A percentile compares a stretch with the other conserved stretches of the same genome.
Evolutionary conservation across 2,329 filamentous ascomycete genomes (phyloP).

Genomic region (Apiospora marii): DNA sequence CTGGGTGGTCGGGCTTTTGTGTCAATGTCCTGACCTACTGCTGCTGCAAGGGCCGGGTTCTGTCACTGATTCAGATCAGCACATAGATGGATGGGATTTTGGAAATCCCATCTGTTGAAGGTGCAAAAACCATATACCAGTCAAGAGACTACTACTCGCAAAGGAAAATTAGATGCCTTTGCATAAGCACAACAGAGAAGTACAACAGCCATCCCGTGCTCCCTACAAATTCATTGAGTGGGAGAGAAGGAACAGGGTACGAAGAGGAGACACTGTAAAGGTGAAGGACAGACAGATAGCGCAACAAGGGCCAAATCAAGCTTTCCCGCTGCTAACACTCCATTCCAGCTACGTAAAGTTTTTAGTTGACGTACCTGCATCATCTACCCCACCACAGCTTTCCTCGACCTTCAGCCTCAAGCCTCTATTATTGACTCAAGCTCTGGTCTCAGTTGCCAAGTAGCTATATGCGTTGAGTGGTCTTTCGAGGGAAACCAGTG

Average conservation of each 20-base stretch:
- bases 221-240: too few species aligned
- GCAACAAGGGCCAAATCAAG: background rate
- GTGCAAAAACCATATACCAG: background rate
- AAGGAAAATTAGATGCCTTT: background rate
- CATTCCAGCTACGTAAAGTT: background rate
- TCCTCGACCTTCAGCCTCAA: conserved; percentile 11
- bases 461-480: background rate
- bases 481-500: background rate
- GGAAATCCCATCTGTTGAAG: background rate
- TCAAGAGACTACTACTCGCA: background rate
- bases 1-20: background rate
- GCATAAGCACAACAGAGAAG: background rate
- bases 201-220: background rate
- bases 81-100: background rate
- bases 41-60: background rate
- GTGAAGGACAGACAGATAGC: background rate
- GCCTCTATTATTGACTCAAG: background rate
- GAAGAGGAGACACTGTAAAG: background rate
- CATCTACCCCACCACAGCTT: conserved; percentile 25
- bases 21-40: background rate
- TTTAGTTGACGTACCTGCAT: conserved; percentile 30
- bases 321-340: background rate
- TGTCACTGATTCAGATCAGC: background rate
- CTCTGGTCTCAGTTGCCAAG: background rate
- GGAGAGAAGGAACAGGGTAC: background rate